phyloP scores from a whole-genome alignment of 2,329 filamentous ascomycete species.

The Hypoxylon sp. region DNA sequence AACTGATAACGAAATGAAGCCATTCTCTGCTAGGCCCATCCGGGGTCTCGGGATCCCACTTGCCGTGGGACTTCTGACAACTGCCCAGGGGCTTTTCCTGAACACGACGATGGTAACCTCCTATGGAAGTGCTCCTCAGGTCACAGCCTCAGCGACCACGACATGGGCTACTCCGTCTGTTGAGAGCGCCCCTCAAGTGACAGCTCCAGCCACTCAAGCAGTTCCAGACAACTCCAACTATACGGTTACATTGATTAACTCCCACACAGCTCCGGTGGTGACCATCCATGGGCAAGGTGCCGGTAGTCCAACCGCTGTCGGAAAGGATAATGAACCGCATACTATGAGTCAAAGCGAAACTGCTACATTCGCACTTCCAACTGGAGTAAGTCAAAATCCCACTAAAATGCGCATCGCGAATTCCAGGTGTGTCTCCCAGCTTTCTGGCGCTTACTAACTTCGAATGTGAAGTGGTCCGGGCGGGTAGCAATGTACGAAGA shows the following conservation, averaged over 20 bases:
- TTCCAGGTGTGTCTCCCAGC: background rate
- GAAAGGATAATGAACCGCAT: slow-evolving; percentile 4
- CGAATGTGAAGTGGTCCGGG: slow-evolving; percentile 44
- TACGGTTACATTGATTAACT: slow-evolving; percentile 46
- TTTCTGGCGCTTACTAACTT: slow-evolving; percentile 9
- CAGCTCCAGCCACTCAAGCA: background rate
- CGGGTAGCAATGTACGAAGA: slow-evolving; percentile 44
- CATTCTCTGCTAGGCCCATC: background rate
- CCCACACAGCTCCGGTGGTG: slow-evolving; percentile 43
- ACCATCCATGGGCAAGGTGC: slow-evolving; percentile 37
- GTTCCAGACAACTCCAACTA: slow-evolving; percentile 23
- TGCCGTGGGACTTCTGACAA: background rate
- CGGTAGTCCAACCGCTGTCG: slow-evolving; percentile 30
- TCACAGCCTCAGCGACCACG: background rate
- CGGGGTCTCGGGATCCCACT: background rate
- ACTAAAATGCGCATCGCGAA: background rate
- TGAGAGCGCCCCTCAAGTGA: background rate
- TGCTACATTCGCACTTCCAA: slow-evolving; percentile 39
- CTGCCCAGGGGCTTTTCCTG: background rate
- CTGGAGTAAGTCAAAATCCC: slow-evolving; percentile 37
- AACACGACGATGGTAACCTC: background rate
- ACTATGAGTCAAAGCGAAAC: slow-evolving; percentile 29
- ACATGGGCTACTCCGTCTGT: background rate
- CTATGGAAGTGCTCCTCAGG: background rate
- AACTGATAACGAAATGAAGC: slow-evolving; percentile 15